Percentiles rank a stretch among this genome's conserved stretches.
These are phyloP conservation scores for Apiosordaria backusii DNA, from an alignment of 495 filamentous ascomycete genomes.

Conservation along the genomic window DNA sequence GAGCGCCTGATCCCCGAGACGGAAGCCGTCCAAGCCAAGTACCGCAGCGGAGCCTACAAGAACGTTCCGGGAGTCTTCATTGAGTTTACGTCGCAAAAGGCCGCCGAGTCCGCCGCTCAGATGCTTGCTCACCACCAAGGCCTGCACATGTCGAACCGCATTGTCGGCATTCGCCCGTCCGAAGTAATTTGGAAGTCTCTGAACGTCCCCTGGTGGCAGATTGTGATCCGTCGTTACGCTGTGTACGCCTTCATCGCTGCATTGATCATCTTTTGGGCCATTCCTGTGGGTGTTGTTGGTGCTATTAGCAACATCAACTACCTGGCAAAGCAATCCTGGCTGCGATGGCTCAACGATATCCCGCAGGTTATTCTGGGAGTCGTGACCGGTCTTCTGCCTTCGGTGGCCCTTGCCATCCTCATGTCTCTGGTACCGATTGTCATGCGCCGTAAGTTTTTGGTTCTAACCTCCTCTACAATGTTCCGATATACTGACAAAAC, in stretches of 20 bases:
- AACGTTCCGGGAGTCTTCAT: slow-evolving; percentile 78
- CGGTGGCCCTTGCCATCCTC: slow-evolving; percentile 73
- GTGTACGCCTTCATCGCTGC: slow-evolving; percentile 68
- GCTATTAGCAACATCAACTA: slow-evolving; percentile 78
- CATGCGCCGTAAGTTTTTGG: slow-evolving; percentile 51
- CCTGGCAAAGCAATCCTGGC: slow-evolving; percentile 60
- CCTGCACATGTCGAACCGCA: slow-evolving; percentile 88
- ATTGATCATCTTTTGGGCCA: slow-evolving; percentile 93
- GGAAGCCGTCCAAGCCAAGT: slow-evolving; percentile 68
- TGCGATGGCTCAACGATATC: slow-evolving; percentile 70
- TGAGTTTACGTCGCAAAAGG: slow-evolving; percentile 75
- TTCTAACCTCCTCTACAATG: not conserved
- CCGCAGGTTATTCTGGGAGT: slow-evolving; percentile 71
- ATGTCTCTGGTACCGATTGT: slow-evolving; percentile 89
- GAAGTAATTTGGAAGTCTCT: slow-evolving; percentile 91
- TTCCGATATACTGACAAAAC: slow-evolving; percentile 13
- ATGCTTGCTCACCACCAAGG: slow-evolving; percentile 84
- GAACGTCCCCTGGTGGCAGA: slow-evolving; percentile 83
- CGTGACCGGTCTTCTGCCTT: slow-evolving; percentile 79
- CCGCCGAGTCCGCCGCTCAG: slow-evolving; percentile 84
- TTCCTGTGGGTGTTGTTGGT: slow-evolving; percentile 85
- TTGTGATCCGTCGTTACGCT: slow-evolving; percentile 64
- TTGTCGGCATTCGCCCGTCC: slow-evolving; percentile 76
- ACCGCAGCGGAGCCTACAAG: slow-evolving; percentile 65
- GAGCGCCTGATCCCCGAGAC: slow-evolving; percentile 76